Percentiles rank a stretch among this genome's conserved stretches.
These are phyloP conservation scores for Neltuma alba DNA, from an alignment of 306 rosid species.

Conservation along the genomic window DNA sequence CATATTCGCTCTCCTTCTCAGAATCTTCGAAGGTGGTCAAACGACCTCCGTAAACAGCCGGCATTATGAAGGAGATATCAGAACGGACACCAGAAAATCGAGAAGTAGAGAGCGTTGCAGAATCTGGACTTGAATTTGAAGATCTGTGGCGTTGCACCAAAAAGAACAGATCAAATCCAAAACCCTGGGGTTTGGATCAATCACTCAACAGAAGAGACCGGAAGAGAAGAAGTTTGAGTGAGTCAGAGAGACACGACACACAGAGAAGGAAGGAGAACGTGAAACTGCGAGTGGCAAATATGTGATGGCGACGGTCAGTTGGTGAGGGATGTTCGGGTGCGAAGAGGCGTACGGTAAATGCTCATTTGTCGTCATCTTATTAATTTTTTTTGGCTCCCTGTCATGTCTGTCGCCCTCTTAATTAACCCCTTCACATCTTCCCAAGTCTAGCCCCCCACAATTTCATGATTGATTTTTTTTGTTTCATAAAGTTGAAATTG, in stretches of 20 bases:
- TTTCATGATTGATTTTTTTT: too few relatives aligned
- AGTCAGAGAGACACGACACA: neutral
- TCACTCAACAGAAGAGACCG: neutral
- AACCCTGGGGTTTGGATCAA: conserved; percentile 45
- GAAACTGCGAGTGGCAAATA: neutral
- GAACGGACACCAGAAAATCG: conserved; percentile 31
- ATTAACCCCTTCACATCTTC: too few relatives aligned
- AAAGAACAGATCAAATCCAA: conserved; percentile 30
- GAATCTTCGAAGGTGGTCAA: conserved; percentile 93
- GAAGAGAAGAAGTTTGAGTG: neutral
- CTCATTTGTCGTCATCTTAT: neutral
- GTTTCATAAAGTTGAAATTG: neutral
- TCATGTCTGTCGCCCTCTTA: too few relatives aligned
- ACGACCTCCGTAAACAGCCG: conserved; percentile 86
- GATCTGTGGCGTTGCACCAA: conserved; percentile 4
- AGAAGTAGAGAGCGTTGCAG: neutral
- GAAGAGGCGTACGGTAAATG: neutral
- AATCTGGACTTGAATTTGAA: conserved; percentile 16
- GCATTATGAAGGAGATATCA: conserved; percentile 62
- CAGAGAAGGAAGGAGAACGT: conserved; percentile 15
- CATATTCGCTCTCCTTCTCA: conserved; percentile 99
- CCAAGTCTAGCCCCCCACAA: too few relatives aligned
- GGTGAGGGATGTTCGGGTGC: neutral
- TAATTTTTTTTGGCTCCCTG: too few relatives aligned
- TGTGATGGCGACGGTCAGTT: neutral